Base-by-base conservation (phyloP, 169 alveolate genomes). In the Cryptosporidium sp. region DNA sequence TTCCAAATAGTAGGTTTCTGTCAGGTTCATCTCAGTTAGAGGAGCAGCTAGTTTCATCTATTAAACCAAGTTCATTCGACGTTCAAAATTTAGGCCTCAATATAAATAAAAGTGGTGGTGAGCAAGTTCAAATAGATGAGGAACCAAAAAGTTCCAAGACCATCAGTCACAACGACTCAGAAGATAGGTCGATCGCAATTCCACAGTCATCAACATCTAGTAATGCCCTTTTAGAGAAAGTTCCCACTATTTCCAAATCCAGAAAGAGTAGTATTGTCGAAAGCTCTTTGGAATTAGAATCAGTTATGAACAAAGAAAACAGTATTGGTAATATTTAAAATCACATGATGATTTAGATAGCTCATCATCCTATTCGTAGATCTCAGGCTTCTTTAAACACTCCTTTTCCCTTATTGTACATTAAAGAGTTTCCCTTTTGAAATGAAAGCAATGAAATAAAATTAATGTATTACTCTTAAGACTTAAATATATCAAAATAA, bases 1-100 rank as follows among this genome's bases (percentile, higher is more conserved):
- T 73, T 14, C 51, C 86, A n/a, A 55, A 43, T 33, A 59, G 29
- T 16, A 55, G 71, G 29, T 73, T 73, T 51, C 70, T 73, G 8
- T 73, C 86, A 0, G 52, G 86, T 3, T 73, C 68, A 18, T 52
- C 31, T 33, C 86, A 73, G 9, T 59, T 73, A 52, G 86, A 73
- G 23, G 86, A 73, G 70, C 86, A 73, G 39, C 52, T 73, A 35
- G 51, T 52, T 7, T 73, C 86, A 18, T 51, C 62, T 55, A 16
- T 73, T 26, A 73, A 59, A 26, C 58, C 86, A 26, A 55, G 23
- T 31, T 73, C 70, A n/a, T 73, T 12, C 9, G 86, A 73, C 1
- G 39, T 73, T 10, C 45, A 73, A n/a, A 73, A n/a, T 55, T 5
- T 59, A 18, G 23, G 26, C 2, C 16, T 59, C 21, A 5, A 16